Percentiles rank a stretch among this genome's conserved stretches.
These are phyloP conservation scores for Clonostachys solani DNA, from an alignment of 2,329 filamentous ascomycete species.

Conservation along the genomic window DNA sequence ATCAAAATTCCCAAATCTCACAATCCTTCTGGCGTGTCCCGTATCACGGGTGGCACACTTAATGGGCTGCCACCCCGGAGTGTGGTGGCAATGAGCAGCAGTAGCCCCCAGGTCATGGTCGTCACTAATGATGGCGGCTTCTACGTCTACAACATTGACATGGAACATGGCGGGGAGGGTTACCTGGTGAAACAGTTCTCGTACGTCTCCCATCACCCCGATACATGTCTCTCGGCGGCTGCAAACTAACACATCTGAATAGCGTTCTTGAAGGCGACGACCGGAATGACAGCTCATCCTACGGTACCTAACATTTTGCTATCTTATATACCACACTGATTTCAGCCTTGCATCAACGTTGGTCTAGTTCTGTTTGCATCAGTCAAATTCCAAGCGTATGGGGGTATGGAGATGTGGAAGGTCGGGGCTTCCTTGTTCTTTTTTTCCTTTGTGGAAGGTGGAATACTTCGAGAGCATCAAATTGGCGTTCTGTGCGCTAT, in stretches of 20 bases:
- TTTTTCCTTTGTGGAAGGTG: no score
- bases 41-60: not conserved
- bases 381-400: no score
- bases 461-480: no score
- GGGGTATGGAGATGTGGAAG: no score
- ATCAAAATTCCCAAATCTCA: slow-evolving; percentile 77
- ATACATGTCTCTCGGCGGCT: not conserved
- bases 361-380: no score
- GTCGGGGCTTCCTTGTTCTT: no score
- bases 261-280: slow-evolving; percentile 53
- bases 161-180: slow-evolving; percentile 92
- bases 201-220: slow-evolving; percentile 47
- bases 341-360: no score
- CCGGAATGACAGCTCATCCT: slow-evolving; percentile 35
- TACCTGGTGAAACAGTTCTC: slow-evolving; percentile 88
- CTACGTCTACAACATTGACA: slow-evolving; percentile 91
- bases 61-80: slow-evolving; percentile 60
- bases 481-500: no score
- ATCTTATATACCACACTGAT: no score
- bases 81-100: slow-evolving; percentile 97
- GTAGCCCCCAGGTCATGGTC: slow-evolving; percentile 94
- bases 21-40: slow-evolving; percentile 5
- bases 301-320: not conserved
- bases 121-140: slow-evolving; percentile 95
- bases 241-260: slow-evolving; percentile 1